phyloP scores from a whole-genome alignment of 1,284 basidiomycete genomes.

The Meripilus lineatus region DNA sequence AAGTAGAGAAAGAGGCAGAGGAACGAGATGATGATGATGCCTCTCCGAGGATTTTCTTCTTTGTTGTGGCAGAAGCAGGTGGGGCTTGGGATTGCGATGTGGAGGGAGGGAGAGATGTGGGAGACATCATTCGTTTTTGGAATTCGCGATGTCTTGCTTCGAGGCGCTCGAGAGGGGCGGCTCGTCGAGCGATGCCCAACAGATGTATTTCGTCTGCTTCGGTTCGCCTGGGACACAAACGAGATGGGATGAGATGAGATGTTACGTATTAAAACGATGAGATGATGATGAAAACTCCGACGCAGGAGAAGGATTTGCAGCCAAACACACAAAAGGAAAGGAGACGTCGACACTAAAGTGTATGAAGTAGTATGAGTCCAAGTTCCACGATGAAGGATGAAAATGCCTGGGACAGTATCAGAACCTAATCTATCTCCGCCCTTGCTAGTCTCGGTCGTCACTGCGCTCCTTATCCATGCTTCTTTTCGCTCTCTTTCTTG shows the following conservation, averaged over 20 bases:
- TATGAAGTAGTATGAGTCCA: no score
- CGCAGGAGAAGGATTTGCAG: no score
- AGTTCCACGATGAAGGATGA: no score
- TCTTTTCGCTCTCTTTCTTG: no score
- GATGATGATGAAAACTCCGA: no score
- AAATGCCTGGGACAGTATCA: no score
- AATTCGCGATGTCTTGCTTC: slow-evolving; percentile 85
- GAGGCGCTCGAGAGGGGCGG: slow-evolving; percentile 79
- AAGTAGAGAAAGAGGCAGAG: slow-evolving; percentile 10
- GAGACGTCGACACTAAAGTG: no score
- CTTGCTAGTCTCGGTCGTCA: no score
- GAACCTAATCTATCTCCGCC: no score
- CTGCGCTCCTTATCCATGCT: no score
- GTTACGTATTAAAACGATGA: not conserved
- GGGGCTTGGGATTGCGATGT: slow-evolving; percentile 20
- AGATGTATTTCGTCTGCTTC: slow-evolving; percentile 87
- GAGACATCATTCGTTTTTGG: slow-evolving; percentile 76
- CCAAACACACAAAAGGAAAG: no score
- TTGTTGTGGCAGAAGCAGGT: slow-evolving; percentile 11
- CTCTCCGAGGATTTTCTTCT: slow-evolving; percentile 36
- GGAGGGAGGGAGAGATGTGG: slow-evolving; percentile 30
- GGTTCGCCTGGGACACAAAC: slow-evolving; percentile 70
- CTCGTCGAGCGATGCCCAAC: slow-evolving; percentile 84
- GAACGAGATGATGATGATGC: slow-evolving; percentile 18
- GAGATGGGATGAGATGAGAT: no score